Conservation (phyloP, 192 early-diverging fungal species). For the Allomyces arbusculus region DNA sequence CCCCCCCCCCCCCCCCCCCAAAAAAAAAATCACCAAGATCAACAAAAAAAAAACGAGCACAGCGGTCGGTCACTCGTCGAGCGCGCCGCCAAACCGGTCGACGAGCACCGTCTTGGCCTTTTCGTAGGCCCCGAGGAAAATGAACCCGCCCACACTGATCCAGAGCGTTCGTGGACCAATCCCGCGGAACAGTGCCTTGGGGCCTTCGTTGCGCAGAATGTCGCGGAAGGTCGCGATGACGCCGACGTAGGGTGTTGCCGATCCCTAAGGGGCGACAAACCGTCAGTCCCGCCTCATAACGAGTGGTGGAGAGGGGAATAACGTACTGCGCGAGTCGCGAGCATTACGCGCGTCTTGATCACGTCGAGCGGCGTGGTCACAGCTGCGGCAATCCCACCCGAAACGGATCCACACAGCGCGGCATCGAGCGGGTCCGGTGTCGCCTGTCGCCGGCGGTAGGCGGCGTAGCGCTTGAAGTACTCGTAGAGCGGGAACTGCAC, state of each 20-base stretch:
- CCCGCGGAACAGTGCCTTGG: constrained; percentile 58
- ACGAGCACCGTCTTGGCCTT: constrained; percentile 28
- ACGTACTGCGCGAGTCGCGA: constrained; percentile 43
- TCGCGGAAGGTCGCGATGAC: constrained; percentile 46
- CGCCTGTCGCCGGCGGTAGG: not conserved
- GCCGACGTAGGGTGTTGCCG: constrained; percentile 37
- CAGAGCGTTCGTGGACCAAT: constrained; percentile 82
- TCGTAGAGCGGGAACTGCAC: constrained; percentile 95
- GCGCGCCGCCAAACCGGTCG: not conserved
- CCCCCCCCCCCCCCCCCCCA: too few species aligned
- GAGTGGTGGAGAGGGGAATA: not conserved
- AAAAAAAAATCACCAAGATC: not conserved
- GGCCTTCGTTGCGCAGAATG: constrained; percentile 62
- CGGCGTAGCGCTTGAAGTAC: constrained; percentile 49
- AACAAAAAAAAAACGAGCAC: not conserved
- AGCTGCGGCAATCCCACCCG: constrained; percentile 76
- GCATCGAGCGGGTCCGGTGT: constrained; percentile 55
- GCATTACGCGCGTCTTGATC: constrained; percentile 87
- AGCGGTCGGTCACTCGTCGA: not conserved
- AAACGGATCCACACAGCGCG: constrained; percentile 63
- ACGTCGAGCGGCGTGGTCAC: constrained; percentile 91
- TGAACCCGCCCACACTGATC: constrained; percentile 86
- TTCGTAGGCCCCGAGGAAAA: constrained; percentile 93
- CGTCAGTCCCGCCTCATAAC: not conserved
- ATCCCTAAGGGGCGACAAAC: constrained; percentile 3